These are phyloP conservation scores for Alternaria consortialis DNA, from an alignment of 2,329 filamentous ascomycete genomes.

Conservation along the genomic window DNA sequence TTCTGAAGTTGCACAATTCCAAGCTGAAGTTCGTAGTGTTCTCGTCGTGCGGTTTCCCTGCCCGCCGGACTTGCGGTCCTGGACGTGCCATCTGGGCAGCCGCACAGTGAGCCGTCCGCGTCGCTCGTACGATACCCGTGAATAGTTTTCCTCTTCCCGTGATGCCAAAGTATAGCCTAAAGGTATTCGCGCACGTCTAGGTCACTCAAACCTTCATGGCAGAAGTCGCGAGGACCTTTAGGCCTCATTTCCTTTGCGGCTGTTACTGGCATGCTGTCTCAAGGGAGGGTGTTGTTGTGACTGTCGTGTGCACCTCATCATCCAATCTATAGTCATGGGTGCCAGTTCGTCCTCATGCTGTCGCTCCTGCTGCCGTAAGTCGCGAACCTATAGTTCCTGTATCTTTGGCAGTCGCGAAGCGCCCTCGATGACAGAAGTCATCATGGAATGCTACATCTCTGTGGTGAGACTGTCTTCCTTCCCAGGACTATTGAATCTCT, in stretches of 20 bases:
- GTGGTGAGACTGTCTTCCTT: neutral
- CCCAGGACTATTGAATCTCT: neutral
- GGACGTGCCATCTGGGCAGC: neutral
- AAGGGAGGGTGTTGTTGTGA: neutral
- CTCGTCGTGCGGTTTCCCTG: neutral
- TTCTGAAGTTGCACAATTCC: neutral
- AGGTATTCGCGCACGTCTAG: neutral
- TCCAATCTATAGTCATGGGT: neutral
- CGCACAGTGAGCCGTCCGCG: neutral
- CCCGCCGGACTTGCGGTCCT: neutral
- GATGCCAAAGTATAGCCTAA: neutral
- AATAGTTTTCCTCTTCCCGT: fast-evolving
- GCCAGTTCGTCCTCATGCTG: no score
- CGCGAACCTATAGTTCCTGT: neutral
- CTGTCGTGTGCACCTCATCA: neutral
- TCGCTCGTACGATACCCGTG: neutral
- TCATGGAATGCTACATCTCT: neutral
- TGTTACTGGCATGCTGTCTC: neutral
- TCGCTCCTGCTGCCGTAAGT: neutral
- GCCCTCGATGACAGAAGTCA: neutral
- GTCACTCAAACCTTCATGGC: no score
- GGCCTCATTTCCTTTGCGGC: neutral
- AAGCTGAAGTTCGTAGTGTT: neutral
- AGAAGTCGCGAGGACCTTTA: neutral
- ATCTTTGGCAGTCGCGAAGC: neutral